phyloP scores from a whole-genome alignment of 345 rosid genomes.

The Carallia brachiata region DNA sequence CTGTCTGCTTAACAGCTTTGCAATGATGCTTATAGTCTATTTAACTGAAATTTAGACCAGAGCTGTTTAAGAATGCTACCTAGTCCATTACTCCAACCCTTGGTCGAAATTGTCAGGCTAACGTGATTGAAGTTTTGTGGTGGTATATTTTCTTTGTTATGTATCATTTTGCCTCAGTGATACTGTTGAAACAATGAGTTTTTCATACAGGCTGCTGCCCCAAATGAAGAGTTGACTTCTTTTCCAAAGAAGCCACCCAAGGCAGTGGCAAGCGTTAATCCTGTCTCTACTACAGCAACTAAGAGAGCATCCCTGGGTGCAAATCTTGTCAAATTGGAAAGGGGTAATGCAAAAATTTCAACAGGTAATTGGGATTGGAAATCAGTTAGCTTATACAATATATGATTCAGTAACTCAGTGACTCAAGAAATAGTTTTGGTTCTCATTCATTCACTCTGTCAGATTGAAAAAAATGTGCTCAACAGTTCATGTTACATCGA shows the following conservation, averaged over 20 bases:
- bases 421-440: neutral
- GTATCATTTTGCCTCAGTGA: neutral
- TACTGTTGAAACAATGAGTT: slow-evolving; percentile 12
- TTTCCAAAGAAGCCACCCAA: slow-evolving; percentile 51
- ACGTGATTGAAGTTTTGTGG: neutral
- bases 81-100: neutral
- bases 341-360: slow-evolving; percentile 33
- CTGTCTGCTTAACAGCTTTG: slow-evolving; percentile 35
- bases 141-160: neutral
- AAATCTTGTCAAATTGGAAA: slow-evolving; percentile 52
- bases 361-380: slow-evolving; percentile 7
- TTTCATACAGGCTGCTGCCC: slow-evolving; percentile 36
- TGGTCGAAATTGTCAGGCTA: slow-evolving; percentile 9
- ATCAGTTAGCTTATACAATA: neutral
- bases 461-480: neutral
- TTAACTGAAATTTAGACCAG: no score
- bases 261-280: slow-evolving; percentile 32
- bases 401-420: neutral
- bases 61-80: no score
- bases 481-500: slow-evolving; percentile 1
- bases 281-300: slow-evolving; percentile 39
- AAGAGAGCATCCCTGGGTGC: slow-evolving; percentile 54
- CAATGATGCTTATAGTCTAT: slow-evolving; percentile 7
- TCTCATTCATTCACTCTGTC: neutral
- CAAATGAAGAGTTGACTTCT: slow-evolving; percentile 34